Conservation (phyloP, 23 red algal genomes). For the Agarophyton chilense region DNA sequence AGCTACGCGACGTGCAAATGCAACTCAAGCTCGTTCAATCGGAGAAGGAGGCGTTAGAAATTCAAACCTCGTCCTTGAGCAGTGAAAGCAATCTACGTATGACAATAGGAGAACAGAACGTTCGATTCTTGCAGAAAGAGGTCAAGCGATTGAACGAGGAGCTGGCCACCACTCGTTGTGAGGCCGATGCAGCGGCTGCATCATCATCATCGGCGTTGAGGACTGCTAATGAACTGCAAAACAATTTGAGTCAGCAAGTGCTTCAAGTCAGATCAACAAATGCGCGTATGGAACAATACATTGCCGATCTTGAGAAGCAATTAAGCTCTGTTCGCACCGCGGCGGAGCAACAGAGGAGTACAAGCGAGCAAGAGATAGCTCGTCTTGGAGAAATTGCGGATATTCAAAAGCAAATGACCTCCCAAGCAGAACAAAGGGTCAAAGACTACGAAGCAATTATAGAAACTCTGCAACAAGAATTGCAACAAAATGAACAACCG, state of each 20-base stretch:
- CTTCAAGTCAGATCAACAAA: background rate
- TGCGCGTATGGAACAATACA: constrained; percentile 17
- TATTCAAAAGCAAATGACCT: constrained; percentile 25
- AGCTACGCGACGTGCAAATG: background rate
- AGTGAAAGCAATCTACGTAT: background rate
- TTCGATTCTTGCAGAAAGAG: background rate
- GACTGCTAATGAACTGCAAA: constrained; percentile 5
- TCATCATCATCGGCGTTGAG: background rate
- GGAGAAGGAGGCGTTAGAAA: background rate
- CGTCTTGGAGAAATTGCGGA: constrained; percentile 18
- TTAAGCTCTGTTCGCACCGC: background rate
- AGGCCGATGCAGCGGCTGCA: background rate
- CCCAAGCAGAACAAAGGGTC: background rate
- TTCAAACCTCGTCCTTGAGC: background rate
- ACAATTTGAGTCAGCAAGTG: constrained; percentile 1
- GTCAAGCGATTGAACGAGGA: background rate
- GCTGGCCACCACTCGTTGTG: background rate
- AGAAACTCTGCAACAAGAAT: constrained; percentile 21
- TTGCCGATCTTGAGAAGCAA: constrained; percentile 8
- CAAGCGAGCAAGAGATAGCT: constrained; percentile 3
- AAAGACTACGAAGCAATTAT: constrained; percentile 27
- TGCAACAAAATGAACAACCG: background rate
- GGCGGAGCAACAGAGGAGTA: background rate
- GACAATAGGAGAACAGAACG: background rate
- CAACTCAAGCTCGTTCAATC: background rate